Evolutionary conservation across 768 basidiomycete species (phyloP).

Genomic region (Leccinum boreale): DNA sequence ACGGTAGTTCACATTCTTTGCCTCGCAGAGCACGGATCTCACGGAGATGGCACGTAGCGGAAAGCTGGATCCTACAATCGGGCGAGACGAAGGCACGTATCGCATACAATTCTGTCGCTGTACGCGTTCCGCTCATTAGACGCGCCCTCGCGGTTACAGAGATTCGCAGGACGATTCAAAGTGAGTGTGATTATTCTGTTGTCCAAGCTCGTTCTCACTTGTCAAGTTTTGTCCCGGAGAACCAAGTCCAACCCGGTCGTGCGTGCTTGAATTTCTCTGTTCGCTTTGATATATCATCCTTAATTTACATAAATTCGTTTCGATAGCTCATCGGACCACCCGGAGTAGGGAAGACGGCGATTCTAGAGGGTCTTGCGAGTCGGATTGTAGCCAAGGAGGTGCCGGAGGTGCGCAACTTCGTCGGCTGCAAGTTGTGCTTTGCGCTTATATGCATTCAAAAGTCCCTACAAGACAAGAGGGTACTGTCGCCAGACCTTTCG

Average conservation of each 20-base stretch:
- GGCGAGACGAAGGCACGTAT: slow-evolving; percentile 70
- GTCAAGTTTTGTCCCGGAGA: slow-evolving; percentile 72
- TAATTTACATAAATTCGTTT: not conserved
- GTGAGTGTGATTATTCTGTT: slow-evolving; percentile 38
- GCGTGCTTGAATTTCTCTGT: slow-evolving; percentile 26
- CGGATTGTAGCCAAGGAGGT: slow-evolving; percentile 88
- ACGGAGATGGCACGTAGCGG: slow-evolving; percentile 82
- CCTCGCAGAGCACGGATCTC: slow-evolving; percentile 69
- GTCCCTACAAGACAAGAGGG: slow-evolving; percentile 86
- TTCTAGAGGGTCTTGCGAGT: slow-evolving; percentile 84
- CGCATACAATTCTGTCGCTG: not conserved
- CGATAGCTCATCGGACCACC: slow-evolving; percentile 75
- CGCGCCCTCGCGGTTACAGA: slow-evolving; percentile 38
- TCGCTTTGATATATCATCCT: not conserved
- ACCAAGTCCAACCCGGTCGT: slow-evolving; percentile 94
- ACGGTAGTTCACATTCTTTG: not conserved
- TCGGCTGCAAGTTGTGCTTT: too few relatives aligned
- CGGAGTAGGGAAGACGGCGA: slow-evolving; percentile 92
- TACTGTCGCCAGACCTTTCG: slow-evolving; percentile 81
- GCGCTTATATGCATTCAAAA: slow-evolving; percentile 26
- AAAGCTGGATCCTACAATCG: slow-evolving; percentile 89
- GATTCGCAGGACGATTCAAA: slow-evolving; percentile 89
- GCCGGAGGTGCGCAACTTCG: slow-evolving; percentile 64
- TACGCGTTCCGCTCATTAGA: not conserved
- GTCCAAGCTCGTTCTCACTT: not conserved